These are phyloP conservation scores for Lactarius trivialis DNA, from an alignment of 768 basidiomycete species.

Conservation along the genomic window DNA sequence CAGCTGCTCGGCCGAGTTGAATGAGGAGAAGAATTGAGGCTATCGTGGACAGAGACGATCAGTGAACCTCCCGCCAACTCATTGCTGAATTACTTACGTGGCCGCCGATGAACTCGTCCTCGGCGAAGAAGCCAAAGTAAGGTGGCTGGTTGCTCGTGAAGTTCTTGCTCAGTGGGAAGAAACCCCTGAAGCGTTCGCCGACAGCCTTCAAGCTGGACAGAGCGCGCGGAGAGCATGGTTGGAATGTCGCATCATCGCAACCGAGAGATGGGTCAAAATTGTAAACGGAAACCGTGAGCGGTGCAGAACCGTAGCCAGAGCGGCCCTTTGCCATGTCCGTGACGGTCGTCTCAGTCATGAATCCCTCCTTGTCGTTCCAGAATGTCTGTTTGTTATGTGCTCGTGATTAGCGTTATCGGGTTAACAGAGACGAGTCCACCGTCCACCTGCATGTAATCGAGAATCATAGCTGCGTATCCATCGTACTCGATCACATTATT, in stretches of 20 bases:
- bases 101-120: conserved; percentile 9
- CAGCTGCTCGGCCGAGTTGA: conserved; percentile 29
- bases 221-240: conserved; percentile 17
- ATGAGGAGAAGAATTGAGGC: conserved; percentile 29
- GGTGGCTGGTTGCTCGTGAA: conserved; percentile 9
- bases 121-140: conserved; percentile 14
- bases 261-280: conserved; percentile 17
- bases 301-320: conserved; percentile 18
- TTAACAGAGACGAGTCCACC: no score
- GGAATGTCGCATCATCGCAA: conserved; percentile 18
- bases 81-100: conserved; percentile 6
- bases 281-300: conserved; percentile 12
- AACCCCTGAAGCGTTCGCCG: conserved; percentile 8
- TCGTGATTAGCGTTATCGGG: neutral
- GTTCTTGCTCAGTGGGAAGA: conserved; percentile 11
- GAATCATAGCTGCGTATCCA: conserved; percentile 8
- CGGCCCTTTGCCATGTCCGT: conserved; percentile 10
- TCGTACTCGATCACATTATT: conserved; percentile 3
- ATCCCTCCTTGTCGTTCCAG: conserved; percentile 16
- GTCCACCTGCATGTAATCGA: conserved; percentile 19
- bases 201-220: conserved; percentile 17
- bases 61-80: no score
- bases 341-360: conserved; percentile 16
- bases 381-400: conserved; percentile 4
- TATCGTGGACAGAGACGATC: neutral